These are phyloP conservation scores for Peronospora farinosa DNA, from an alignment of 352 stramenopile genomes.

Conservation along the genomic window DNA sequence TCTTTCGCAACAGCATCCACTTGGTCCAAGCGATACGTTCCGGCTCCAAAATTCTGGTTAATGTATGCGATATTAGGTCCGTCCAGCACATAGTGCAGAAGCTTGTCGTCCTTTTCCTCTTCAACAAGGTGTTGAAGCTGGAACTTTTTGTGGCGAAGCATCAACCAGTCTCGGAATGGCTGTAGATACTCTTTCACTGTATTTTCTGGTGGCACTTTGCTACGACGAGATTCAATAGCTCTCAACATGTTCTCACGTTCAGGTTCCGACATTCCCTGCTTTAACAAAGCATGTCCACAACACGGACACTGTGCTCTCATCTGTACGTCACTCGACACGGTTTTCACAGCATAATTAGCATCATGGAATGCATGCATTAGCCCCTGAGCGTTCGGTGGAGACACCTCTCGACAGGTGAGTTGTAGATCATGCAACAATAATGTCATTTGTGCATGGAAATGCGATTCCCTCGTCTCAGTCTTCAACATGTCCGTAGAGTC, in stretches of 20 bases:
- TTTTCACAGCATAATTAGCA: constrained; percentile 29
- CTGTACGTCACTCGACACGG: constrained; percentile 33
- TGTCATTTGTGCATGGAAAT: constrained; percentile 52
- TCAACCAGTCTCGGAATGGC: constrained; percentile 65
- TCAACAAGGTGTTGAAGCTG: constrained; percentile 23
- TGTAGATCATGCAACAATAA: constrained; percentile 52
- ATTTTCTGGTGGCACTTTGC: constrained; percentile 32
- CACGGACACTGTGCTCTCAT: constrained; percentile 36
- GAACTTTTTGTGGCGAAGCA: constrained; percentile 30
- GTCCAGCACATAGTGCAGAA: constrained; percentile 89
- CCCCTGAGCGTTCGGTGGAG: constrained; percentile 34
- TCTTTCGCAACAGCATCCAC: constrained; percentile 89
- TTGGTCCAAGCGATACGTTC: constrained; percentile 92
- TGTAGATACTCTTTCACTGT: constrained; percentile 52
- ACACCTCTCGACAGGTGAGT: constrained; percentile 52
- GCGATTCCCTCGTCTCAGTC: constrained; percentile 1
- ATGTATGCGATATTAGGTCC: constrained; percentile 97
- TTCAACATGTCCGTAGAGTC: constrained; percentile 11
- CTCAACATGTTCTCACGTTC: constrained; percentile 44
- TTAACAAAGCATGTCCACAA: constrained; percentile 40
- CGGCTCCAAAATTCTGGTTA: constrained; percentile 92
- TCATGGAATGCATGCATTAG: constrained; percentile 40
- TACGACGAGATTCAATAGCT: constrained; percentile 52
- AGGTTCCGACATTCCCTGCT: constrained; percentile 32
- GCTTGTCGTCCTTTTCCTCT: constrained; percentile 16